phyloP scores from a whole-genome alignment of 2,329 filamentous ascomycete genomes.

The Endoconidiophora laricicola region DNA sequence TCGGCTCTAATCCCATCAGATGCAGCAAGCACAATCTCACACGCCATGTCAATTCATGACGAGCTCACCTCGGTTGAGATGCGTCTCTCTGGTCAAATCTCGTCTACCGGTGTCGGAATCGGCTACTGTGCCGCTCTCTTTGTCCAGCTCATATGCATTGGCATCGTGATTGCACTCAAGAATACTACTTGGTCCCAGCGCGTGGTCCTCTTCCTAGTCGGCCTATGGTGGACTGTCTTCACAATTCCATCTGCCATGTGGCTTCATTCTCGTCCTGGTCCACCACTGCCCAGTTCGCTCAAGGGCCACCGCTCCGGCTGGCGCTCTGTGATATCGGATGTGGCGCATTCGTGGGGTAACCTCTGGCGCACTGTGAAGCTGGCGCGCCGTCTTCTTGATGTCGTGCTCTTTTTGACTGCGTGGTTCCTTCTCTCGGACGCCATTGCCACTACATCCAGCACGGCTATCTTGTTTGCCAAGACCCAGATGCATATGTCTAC shows the following conservation, averaged over 20 bases:
- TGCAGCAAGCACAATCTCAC: slow-evolving; percentile 1
- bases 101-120: slow-evolving; percentile 81
- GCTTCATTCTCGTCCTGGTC: slow-evolving; percentile 76
- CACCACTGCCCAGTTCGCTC: slow-evolving; percentile 41
- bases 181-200: slow-evolving; percentile 76
- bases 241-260: slow-evolving; percentile 77
- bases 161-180: slow-evolving; percentile 54
- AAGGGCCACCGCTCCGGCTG: slow-evolving; percentile 20
- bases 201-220: slow-evolving; percentile 72
- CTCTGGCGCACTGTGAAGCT: slow-evolving; percentile 65
- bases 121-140: slow-evolving; percentile 79
- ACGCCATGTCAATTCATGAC: slow-evolving; percentile 2
- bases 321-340: slow-evolving; percentile 38
- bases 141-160: slow-evolving; percentile 65
- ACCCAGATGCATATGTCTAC: slow-evolving; percentile 81
- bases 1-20: slow-evolving; percentile 29
- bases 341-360: slow-evolving; percentile 71
- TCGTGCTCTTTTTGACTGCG: slow-evolving; percentile 62
- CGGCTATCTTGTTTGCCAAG: slow-evolving; percentile 89
- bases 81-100: slow-evolving; percentile 74
- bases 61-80: slow-evolving; percentile 37
- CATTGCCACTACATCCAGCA: slow-evolving; percentile 86
- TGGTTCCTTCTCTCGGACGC: slow-evolving; percentile 95
- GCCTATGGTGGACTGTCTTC: slow-evolving; percentile 84
- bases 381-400: slow-evolving; percentile 55